phyloP scores from a whole-genome alignment of 106 monocot species.

The Allium fistulosum region DNA sequence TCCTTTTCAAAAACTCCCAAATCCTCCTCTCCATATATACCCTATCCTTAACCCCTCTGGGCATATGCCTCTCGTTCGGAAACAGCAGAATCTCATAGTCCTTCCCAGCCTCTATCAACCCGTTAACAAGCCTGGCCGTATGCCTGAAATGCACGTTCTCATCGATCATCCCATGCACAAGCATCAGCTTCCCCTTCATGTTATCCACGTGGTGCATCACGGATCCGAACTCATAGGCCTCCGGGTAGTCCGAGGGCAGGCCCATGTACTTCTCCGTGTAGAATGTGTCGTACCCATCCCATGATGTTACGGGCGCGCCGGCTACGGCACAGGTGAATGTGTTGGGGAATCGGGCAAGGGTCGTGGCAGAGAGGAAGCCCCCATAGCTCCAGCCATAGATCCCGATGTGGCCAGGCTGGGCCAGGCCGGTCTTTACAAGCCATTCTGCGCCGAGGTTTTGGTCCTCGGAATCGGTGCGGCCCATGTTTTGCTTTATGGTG shows the following conservation, averaged over 20 bases:
- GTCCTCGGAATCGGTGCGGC: conserved; percentile 70
- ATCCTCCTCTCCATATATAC: conserved; percentile 97
- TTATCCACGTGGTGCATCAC: conserved; percentile 73
- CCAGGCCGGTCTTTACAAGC: conserved; percentile 70
- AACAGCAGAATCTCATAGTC: conserved; percentile 80
- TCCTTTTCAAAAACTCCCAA: conserved; percentile 86
- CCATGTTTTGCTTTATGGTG: conserved; percentile 58
- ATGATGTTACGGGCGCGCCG: conserved; percentile 88
- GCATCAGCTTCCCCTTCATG: conserved; percentile 63
- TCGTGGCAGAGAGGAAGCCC: conserved; percentile 78
- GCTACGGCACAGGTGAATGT: conserved; percentile 64
- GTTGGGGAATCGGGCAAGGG: conserved; percentile 63
- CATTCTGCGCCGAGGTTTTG: conserved; percentile 80
- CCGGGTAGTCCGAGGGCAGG: conserved; percentile 44
- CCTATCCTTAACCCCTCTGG: conserved; percentile 61
- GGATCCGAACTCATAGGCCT: conserved; percentile 49
- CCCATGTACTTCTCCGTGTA: conserved; percentile 98
- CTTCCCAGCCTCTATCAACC: conserved; percentile 68
- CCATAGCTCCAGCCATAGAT: conserved; percentile 97
- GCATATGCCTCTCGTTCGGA: conserved; percentile 96
- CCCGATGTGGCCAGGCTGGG: conserved; percentile 56
- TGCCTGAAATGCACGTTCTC: conserved; percentile 98
- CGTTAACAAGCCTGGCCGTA: conserved; percentile 77
- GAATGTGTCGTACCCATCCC: conserved; percentile 96
- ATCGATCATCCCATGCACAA: conserved; percentile 92